These are phyloP conservation scores for Craterostigma plantagineum DNA, from an alignment of 257 asterid genomes.

Conservation along the genomic window DNA sequence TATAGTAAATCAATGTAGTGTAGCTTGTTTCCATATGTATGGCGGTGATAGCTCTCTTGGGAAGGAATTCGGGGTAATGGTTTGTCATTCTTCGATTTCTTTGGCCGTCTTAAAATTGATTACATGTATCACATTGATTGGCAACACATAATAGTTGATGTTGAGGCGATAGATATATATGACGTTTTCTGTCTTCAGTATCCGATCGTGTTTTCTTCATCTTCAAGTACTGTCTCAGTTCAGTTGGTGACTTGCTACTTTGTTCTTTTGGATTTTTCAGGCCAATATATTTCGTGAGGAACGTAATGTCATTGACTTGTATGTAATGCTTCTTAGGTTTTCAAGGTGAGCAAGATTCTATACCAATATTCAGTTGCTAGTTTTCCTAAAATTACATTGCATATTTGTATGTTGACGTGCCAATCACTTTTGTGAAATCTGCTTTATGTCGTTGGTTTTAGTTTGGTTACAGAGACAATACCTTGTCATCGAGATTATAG, in stretches of 20 bases:
- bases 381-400: not conserved
- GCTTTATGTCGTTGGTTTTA: constrained; percentile 17
- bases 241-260: no score
- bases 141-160: no score
- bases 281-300: constrained; percentile 86
- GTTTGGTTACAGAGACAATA: constrained; percentile 91
- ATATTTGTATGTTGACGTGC: not conserved
- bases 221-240: no score
- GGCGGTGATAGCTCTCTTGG: no score
- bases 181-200: no score
- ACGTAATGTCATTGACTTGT: constrained; percentile 60
- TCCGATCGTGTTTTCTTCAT: not conserved
- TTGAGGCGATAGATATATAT: no score
- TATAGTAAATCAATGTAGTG: no score
- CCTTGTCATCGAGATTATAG: constrained; percentile 81
- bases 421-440: not conserved
- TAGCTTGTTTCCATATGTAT: no score
- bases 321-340: constrained; percentile 83
- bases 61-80: no score
- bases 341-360: constrained; percentile 56
- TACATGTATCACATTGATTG: no score
- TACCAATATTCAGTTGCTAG: not conserved
- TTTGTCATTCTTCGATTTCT: no score
- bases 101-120: no score
- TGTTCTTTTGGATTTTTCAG: constrained; percentile 15